Conservation (phyloP, 2,329 filamentous ascomycete species). For the Elsinoe batatas region DNA sequence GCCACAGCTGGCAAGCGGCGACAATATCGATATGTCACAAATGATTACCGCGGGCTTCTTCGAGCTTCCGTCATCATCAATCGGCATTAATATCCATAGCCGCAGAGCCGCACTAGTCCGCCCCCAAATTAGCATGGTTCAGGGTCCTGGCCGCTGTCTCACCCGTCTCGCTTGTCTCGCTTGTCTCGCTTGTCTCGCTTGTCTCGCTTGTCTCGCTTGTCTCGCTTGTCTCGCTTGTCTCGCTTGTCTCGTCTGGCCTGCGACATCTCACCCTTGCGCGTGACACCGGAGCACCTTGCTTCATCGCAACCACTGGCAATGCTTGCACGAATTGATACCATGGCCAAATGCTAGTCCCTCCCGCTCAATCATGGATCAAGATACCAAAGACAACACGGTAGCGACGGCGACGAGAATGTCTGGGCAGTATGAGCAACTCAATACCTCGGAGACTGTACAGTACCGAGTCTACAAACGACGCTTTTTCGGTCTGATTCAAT, state of each 20-base stretch:
- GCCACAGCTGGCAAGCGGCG: background rate
- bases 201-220: background rate
- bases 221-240: background rate
- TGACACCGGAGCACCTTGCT: too few relatives aligned
- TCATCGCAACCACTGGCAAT: too few relatives aligned
- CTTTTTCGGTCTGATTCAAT: conserved; percentile 76
- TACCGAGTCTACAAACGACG: conserved; percentile 65
- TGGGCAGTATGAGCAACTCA: conserved; percentile 2
- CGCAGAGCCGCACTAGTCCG: conserved; percentile 5
- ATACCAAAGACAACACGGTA: background rate
- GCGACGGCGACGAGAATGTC: conserved; percentile 2
- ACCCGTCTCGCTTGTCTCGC: background rate
- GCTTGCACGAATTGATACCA: background rate
- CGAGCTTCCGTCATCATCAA: conserved; percentile 8
- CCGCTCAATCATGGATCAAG: background rate
- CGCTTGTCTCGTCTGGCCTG: too few relatives aligned
- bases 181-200: background rate
- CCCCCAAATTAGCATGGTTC: background rate
- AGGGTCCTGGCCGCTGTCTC: background rate
- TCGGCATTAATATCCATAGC: background rate
- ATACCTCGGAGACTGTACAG: conserved; percentile 16
- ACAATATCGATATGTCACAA: background rate
- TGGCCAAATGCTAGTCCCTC: background rate
- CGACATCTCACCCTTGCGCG: too few relatives aligned
- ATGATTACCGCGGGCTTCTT: conserved; percentile 4